A percentile compares a stretch with the other conserved stretches of the same genome.
Conservation (phyloP, 257 asterid species). For the Capsicum pubescens region DNA sequence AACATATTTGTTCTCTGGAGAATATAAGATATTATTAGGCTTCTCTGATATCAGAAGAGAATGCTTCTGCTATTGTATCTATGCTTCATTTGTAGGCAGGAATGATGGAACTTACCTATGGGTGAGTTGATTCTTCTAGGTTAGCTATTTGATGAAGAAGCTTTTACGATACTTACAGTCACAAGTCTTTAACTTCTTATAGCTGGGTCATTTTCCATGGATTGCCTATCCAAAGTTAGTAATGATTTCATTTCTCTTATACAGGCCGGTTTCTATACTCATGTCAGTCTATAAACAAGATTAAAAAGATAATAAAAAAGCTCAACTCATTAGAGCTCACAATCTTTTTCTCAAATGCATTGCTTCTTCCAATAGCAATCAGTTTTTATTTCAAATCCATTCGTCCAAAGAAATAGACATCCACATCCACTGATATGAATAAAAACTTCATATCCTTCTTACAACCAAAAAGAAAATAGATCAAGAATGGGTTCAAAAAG, state of each 20-base stretch:
- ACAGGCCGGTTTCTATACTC: background rate
- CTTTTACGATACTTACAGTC: background rate
- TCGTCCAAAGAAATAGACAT: too few species aligned
- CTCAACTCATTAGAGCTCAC: background rate
- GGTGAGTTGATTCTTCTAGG: slow-evolving; percentile 76
- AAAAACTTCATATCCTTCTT: too few species aligned
- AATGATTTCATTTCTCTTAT: background rate
- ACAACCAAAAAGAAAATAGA: too few species aligned
- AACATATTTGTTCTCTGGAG: slow-evolving; percentile 62
- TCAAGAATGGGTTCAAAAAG: too few species aligned
- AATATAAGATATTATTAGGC: slow-evolving; percentile 51
- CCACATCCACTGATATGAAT: too few species aligned
- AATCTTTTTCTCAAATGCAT: too few species aligned
- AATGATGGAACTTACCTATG: slow-evolving; percentile 75
- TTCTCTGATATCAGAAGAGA: slow-evolving; percentile 57
- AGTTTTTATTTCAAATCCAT: too few species aligned
- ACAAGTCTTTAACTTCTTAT: background rate
- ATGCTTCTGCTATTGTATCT: slow-evolving; percentile 57
- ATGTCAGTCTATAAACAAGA: background rate
- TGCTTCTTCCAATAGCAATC: too few species aligned
- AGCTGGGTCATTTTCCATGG: background rate
- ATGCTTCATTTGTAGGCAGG: slow-evolving; percentile 81
- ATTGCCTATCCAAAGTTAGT: background rate
- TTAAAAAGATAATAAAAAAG: background rate
- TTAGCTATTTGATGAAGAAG: too few species aligned